Conservation (phyloP, 2,329 filamentous ascomycete species). For the Botrytis squamosa region DNA sequence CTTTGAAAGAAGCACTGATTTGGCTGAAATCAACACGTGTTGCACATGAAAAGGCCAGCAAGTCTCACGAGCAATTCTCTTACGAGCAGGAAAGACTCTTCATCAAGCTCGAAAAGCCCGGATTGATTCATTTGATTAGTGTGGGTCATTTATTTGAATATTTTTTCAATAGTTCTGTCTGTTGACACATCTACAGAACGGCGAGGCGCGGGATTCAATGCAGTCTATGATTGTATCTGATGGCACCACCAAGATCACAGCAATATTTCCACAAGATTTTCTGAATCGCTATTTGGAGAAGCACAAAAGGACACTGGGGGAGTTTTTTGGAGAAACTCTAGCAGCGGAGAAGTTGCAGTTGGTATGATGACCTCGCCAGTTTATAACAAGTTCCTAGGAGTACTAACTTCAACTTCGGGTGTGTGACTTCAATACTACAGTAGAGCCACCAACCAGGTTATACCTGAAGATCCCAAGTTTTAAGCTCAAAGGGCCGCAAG, state of each 20-base stretch:
- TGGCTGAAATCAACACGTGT: slow-evolving; percentile 10
- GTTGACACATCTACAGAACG: not conserved
- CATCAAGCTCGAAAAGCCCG: slow-evolving; percentile 8
- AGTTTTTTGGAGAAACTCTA: not conserved
- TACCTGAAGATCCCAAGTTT: not conserved
- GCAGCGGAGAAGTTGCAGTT: slow-evolving; percentile 5
- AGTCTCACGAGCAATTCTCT: not conserved
- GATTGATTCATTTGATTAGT: slow-evolving; percentile 10
- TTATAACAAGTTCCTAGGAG: not conserved
- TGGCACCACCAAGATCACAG: slow-evolving; percentile 7
- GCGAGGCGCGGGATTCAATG: not conserved
- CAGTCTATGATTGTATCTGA: slow-evolving; percentile 14
- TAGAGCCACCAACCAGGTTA: slow-evolving; percentile 3
- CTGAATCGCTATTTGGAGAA: slow-evolving; percentile 7
- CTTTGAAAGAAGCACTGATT: slow-evolving; percentile 4
- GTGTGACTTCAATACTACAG: slow-evolving; percentile 2
- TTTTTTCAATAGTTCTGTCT: not conserved
- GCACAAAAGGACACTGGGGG: not conserved
- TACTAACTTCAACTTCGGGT: slow-evolving; percentile 15
- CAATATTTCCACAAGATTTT: not conserved
- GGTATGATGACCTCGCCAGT: not conserved
- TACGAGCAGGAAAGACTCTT: slow-evolving; percentile 7
- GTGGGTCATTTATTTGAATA: not conserved
- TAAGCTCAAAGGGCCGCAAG: not conserved
- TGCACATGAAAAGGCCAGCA: too few species aligned